Conservation (phyloP, 106 monocot species). For the Allium fistulosum region DNA sequence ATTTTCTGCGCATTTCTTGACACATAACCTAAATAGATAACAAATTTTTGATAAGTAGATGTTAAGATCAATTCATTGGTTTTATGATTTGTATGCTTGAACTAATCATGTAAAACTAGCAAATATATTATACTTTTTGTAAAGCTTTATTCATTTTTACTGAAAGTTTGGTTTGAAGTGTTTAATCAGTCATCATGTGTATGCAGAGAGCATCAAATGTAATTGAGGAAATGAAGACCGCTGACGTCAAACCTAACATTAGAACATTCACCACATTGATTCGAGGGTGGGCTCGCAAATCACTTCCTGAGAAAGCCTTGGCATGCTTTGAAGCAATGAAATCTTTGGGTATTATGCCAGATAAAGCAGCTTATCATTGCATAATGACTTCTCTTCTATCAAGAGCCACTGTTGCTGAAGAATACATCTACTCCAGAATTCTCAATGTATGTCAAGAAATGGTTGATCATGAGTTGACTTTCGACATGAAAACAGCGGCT, state of each 20-base stretch:
- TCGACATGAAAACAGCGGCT: slow-evolving; percentile 79
- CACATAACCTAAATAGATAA: too few species aligned
- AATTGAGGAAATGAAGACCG: slow-evolving; percentile 75
- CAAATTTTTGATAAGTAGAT: too few species aligned
- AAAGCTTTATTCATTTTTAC: too few species aligned
- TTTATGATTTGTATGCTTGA: too few species aligned
- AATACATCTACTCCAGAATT: slow-evolving; percentile 59
- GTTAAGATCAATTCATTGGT: too few species aligned
- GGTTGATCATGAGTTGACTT: slow-evolving; percentile 58
- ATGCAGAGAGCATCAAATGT: slow-evolving; percentile 74
- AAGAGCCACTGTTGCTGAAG: slow-evolving; percentile 66
- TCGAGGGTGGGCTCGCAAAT: slow-evolving; percentile 85
- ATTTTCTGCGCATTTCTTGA: too few species aligned
- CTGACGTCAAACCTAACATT: slow-evolving; percentile 71
- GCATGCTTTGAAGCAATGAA: slow-evolving; percentile 88
- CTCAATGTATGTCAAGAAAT: slow-evolving; percentile 78
- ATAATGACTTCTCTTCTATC: slow-evolving; percentile 81
- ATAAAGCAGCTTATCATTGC: slow-evolving; percentile 92
- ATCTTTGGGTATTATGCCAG: slow-evolving; percentile 57
- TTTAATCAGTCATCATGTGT: background rate
- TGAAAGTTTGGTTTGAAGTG: too few species aligned
- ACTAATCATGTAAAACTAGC: too few species aligned
- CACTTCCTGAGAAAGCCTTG: slow-evolving; percentile 85
- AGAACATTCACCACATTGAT: slow-evolving; percentile 91
- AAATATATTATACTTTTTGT: too few species aligned